phyloP scores from a whole-genome alignment of 306 rosid species.

The Quercus suber region DNA sequence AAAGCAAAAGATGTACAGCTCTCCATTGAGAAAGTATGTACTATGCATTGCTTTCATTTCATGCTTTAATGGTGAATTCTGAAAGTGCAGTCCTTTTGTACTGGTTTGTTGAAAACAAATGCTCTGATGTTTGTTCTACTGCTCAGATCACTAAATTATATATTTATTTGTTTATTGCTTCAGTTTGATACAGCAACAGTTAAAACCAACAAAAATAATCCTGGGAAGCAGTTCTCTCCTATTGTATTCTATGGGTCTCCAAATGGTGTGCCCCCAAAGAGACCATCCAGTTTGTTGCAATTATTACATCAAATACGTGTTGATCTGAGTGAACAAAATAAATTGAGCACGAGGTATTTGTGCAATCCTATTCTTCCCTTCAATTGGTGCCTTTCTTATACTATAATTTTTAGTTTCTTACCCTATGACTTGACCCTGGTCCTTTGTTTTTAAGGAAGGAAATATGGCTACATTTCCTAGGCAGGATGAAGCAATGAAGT shows the following conservation, averaged over 20 bases:
- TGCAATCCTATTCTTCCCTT: constrained; percentile 19
- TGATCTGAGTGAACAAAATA: constrained; percentile 51
- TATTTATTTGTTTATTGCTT: constrained; percentile 7
- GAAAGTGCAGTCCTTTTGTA: neutral
- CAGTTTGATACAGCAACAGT: constrained; percentile 51
- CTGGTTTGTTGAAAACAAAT: neutral
- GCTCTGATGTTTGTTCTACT: neutral
- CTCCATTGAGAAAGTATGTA: constrained; percentile 55
- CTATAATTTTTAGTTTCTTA: neutral
- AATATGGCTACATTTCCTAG: constrained; percentile 83
- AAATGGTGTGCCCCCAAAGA: constrained; percentile 77
- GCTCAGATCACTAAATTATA: constrained; percentile 11
- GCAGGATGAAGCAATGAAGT: constrained; percentile 92
- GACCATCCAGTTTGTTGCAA: constrained; percentile 59
- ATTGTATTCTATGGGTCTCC: constrained; percentile 87
- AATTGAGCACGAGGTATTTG: constrained; percentile 52
- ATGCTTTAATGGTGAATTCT: neutral
- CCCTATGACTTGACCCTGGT: constrained; percentile 12
- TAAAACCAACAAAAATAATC: constrained; percentile 29
- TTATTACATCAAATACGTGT: constrained; percentile 69
- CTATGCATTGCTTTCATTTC: neutral
- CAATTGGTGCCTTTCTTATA: neutral
- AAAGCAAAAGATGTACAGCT: constrained; percentile 25
- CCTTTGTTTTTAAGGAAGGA: constrained; percentile 48
- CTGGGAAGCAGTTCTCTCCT: constrained; percentile 66